These are phyloP conservation scores for Naumovozyma dairenensis DNA, from an alignment of 805 yeast species.

Conservation along the genomic window DNA sequence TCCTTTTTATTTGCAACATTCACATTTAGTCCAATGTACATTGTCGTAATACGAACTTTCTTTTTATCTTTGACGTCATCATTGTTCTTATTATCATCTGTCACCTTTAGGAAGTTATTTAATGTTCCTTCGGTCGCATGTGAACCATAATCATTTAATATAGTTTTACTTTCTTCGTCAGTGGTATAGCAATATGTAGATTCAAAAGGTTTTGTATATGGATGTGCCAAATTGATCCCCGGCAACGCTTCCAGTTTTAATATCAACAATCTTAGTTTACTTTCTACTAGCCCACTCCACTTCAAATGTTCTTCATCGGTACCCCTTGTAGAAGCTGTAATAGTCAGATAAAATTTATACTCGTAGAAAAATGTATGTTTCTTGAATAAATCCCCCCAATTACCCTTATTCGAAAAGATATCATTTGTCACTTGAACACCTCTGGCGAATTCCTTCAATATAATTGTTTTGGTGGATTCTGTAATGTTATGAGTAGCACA, in stretches of 20 bases:
- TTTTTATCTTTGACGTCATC: slow-evolving; percentile 20
- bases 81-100: slow-evolving; percentile 30
- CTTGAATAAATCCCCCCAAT: slow-evolving; percentile 67
- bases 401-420: slow-evolving; percentile 49
- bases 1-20: slow-evolving; percentile 39
- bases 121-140: slow-evolving; percentile 37
- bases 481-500: slow-evolving; percentile 97
- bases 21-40: slow-evolving; percentile 68
- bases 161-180: slow-evolving; percentile 46
- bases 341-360: slow-evolving; percentile 79
- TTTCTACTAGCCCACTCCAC: slow-evolving; percentile 91
- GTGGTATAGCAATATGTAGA: slow-evolving; percentile 38
- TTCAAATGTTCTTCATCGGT: slow-evolving; percentile 73
- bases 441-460: slow-evolving; percentile 67
- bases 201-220: slow-evolving; percentile 71
- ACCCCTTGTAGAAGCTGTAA: slow-evolving; percentile 68
- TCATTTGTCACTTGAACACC: slow-evolving; percentile 65
- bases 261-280: slow-evolving; percentile 72
- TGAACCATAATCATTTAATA: slow-evolving; percentile 57
- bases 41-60: slow-evolving; percentile 54
- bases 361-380: slow-evolving; percentile 75
- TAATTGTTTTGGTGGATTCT: slow-evolving; percentile 74
- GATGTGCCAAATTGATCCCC: slow-evolving; percentile 80
- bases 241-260: slow-evolving; percentile 70
- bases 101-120: slow-evolving; percentile 27